These are phyloP conservation scores for Hypocrella siamensis DNA, from an alignment of 2,329 filamentous ascomycete genomes.

Conservation along the genomic window DNA sequence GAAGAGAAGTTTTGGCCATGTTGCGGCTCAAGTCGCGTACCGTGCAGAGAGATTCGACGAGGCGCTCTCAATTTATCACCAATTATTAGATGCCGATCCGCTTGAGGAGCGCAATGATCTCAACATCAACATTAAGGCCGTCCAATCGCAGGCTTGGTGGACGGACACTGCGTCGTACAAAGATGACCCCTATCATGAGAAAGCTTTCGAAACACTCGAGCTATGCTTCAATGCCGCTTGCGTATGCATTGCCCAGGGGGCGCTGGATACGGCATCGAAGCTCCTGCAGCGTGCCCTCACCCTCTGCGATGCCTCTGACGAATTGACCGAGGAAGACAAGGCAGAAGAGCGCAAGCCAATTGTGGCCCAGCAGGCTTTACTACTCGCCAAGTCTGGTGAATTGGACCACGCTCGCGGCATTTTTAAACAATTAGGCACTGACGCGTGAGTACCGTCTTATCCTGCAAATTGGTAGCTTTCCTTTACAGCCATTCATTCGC, in stretches of 20 bases:
- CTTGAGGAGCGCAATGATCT: slow-evolving; percentile 58
- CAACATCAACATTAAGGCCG: slow-evolving; percentile 59
- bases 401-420: slow-evolving; percentile 47
- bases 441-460: slow-evolving; percentile 34
- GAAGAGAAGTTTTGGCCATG: slow-evolving; percentile 28
- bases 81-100: slow-evolving; percentile 30
- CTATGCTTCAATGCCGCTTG: slow-evolving; percentile 71
- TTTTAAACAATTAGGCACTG: slow-evolving; percentile 42
- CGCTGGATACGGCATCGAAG: slow-evolving; percentile 46
- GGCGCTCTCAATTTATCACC: slow-evolving; percentile 46
- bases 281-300: slow-evolving; percentile 55
- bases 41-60: slow-evolving; percentile 57
- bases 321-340: slow-evolving; percentile 60
- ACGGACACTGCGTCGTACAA: slow-evolving; percentile 27
- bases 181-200: slow-evolving; percentile 35
- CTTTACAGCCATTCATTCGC: slow-evolving; percentile 3
- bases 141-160: slow-evolving; percentile 60
- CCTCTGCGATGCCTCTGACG: slow-evolving; percentile 58
- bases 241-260: slow-evolving; percentile 52
- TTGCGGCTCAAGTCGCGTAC: slow-evolving; percentile 56
- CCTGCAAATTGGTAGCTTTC: slow-evolving; percentile 2
- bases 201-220: slow-evolving; percentile 60
- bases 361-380: slow-evolving; percentile 59
- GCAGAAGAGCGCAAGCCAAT: slow-evolving; percentile 60
- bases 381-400: slow-evolving; percentile 51